Evolutionary conservation across 1,284 basidiomycete species (phyloP), one percentile per base, ranked within the genome.

Genomic region (Moniliophthora roreri): DNA sequence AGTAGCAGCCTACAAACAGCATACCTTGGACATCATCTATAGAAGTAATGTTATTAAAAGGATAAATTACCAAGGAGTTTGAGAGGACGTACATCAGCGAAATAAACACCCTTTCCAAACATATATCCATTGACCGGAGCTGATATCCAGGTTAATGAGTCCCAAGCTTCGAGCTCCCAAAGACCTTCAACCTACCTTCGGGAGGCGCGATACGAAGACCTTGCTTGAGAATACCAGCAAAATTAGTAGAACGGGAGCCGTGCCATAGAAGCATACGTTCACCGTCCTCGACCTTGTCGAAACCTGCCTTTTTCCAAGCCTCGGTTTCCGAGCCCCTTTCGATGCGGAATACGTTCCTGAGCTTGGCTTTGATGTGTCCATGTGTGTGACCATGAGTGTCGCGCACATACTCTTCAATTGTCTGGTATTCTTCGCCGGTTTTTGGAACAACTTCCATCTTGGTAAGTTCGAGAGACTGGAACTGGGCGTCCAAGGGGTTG

Each of bases 101-200:
- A 82, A 63, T 86, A 86, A 24, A 84, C 80, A 40, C 84, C 85
- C 67, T 86, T 86, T 49, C 84, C 84, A 61, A 86, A 86, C 84
- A 84, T 85, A 63, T 85, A 85, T 28, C 78, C 79, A 57, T 75
- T 79, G 16, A 77, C 78, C 52, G 80, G 80, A 24, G 80, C 79
- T 78, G 50, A 4, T 46, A 28, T 24, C n/a, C n/a, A n/a, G 21
- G 53, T 4, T 16, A 4, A 32, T 18, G n/a, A 4, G 44, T 51
- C 37, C 51, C 34, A 50, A 3, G 35, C 9, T 36, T 8, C 11
- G 23, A 24, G 46, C 21, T n/a, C n/a, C n/a, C n/a, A 20, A 16
- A 20, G 39, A 28, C 7, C 7, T 50, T 32, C 20, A n/a, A 41
- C 66, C 21, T 57, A 78, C 76, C 82, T 74, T 87, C 84, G 6